Percentiles rank a stretch among this genome's conserved stretches.
phyloP scores from a whole-genome alignment of 2,329 filamentous ascomycete species.

The Sporothrix pallida region DNA sequence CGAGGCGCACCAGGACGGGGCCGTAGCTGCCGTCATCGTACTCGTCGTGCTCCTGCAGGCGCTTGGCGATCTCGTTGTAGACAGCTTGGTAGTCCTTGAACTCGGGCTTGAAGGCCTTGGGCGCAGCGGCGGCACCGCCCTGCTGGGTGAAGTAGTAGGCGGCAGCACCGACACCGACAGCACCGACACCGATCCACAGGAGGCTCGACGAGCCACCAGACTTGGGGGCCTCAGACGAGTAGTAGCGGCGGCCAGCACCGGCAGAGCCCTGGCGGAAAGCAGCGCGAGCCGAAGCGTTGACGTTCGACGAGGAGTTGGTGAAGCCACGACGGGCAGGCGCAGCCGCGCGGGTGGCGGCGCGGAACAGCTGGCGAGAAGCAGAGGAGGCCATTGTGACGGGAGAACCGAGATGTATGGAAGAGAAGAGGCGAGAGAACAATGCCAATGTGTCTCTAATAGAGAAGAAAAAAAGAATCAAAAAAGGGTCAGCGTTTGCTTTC shows the following conservation, averaged over 20 bases:
- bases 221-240: conserved; percentile 71
- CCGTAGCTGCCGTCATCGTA: conserved; percentile 98
- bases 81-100: conserved; percentile 94
- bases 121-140: conserved; percentile 53
- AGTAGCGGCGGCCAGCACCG: conserved; percentile 70
- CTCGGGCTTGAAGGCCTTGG: conserved; percentile 72
- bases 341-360: conserved; percentile 62
- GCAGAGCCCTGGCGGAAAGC: conserved; percentile 68
- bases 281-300: conserved; percentile 66
- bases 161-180: conserved; percentile 65
- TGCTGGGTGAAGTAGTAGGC: conserved; percentile 69
- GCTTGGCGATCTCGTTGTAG: conserved; percentile 82
- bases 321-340: conserved; percentile 42
- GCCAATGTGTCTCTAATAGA: conserved; percentile 1
- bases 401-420: neutral
- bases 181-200: conserved; percentile 65
- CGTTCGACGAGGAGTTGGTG: conserved; percentile 57
- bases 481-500: conserved; percentile 19
- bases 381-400: conserved; percentile 51
- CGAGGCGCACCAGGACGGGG: conserved; percentile 85
- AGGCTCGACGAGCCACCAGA: conserved; percentile 50
- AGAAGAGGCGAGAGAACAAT: conserved; percentile 5
- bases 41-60: conserved; percentile 85
- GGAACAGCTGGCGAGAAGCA: conserved; percentile 59
- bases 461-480: neutral